Percentiles rank a stretch among this genome's conserved stretches.
Evolutionary conservation across 78 protist genomes (phyloP).

Genomic region (Guillardia theta): DNA sequence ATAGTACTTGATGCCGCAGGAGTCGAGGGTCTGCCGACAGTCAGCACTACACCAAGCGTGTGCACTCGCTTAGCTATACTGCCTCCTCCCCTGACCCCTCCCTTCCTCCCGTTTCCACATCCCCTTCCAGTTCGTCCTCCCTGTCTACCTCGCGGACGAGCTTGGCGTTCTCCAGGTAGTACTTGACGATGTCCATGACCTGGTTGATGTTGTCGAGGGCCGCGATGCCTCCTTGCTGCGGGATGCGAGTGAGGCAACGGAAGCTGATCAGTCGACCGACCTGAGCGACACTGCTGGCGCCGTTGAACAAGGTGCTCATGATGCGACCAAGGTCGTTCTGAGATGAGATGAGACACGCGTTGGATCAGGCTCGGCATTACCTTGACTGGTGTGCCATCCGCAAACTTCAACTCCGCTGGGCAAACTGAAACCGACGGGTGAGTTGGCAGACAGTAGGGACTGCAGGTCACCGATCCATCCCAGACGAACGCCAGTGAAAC

Average conservation of each 20-base stretch:
- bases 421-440: background rate
- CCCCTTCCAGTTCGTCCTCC: background rate
- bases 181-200: conserved; percentile 13
- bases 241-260: background rate
- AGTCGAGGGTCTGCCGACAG: background rate
- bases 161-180: background rate
- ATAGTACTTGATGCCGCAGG: background rate
- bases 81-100: background rate
- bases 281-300: background rate
- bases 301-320: conserved; percentile 20
- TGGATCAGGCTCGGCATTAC: no score
- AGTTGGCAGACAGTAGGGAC: background rate
- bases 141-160: background rate
- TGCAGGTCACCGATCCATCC: background rate
- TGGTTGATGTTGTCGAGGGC: background rate
- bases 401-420: background rate
- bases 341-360: no score
- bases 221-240: background rate
- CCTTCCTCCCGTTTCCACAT: background rate
- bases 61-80: background rate
- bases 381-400: background rate
- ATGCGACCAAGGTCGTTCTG: background rate
- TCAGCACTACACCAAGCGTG: background rate
- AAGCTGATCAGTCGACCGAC: background rate
- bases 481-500: conserved; percentile 3